Base-by-base conservation (phyloP, 2,329 filamentous ascomycete species). In the Pleomassaria siparia region DNA sequence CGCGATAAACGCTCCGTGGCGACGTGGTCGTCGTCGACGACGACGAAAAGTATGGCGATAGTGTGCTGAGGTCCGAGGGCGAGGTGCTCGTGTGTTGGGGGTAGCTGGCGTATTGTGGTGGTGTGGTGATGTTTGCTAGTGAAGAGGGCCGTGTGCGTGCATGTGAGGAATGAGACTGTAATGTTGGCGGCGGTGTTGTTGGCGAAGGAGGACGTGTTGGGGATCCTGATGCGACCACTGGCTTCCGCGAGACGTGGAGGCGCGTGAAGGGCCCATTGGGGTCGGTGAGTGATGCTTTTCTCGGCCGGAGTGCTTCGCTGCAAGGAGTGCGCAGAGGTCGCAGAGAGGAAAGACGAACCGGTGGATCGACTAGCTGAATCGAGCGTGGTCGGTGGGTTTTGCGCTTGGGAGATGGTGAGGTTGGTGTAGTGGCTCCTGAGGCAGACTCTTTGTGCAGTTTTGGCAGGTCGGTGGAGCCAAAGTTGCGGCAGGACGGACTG, bases 221-320 rank as follows among this genome's bases (percentile, higher is more conserved):
- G 13, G 49, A 42, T 21, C 43, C 42, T 12, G 47, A 43, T 21
- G n/a, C n/a, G n/a, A n/a, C n/a, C n/a, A 43, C 30, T 37, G 53
- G 43, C 45, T 59, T 62, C 13, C 58, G 62, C 4, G 59, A 40
- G 26, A 64, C 58, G 28, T 67, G 60, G 4, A 66, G 51, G 10
- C 61, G 62, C 9, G 63, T 55, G 16, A 63, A 59, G 11, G 62
- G 56, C 20, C 67, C 62, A 42, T 63, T 59, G 12, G 63, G 61
- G 22, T 67, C 63, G 1, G 59, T 66, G 2, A 69, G 51, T 1
- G 66, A 69, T 8, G 50, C 15, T 28, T 68, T 67, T n/a, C 64
- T 55, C 7, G 51, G 42, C n/a, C 55, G 54, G 2, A 41, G 29
- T 1, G 44, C 37, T 49, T 58, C 55, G 11, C 20, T 22, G 13